Evolutionary conservation across 2,329 filamentous ascomycete species (phyloP), one percentile per base, ranked within the genome.

Genomic region (Paecilomyces sp.): DNA sequence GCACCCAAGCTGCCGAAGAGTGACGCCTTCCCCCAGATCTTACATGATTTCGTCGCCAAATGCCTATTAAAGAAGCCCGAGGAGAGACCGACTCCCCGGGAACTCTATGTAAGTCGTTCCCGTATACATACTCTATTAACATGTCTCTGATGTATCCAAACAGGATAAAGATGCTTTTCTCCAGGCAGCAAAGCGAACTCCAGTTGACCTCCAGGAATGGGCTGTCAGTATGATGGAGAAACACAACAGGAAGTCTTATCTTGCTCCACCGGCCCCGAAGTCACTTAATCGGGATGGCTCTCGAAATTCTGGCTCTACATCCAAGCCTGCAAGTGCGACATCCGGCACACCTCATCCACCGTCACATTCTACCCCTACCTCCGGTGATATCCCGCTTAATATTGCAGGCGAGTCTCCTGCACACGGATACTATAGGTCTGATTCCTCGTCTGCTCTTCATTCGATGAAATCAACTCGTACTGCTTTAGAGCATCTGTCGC

Each of bases 31-130:
- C 94, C 94, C 0, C 85, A 87, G 30, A 97, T 97, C 64, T 78
- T 99, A 54, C 93, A 97, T 68, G 92, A 97, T 65, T 96, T 97
- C 86, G 93, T 97, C 60, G 92, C 94, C 65, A 96, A 95, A 75
- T 99, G 94, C 77, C 79, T 99, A 65, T 87, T 88, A 74, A 99
- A 99, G 79, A 87, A 90, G 62, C 90, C 94, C 0, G 90, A 92
- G 61, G 86, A 91, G 70, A 86, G 94, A 57, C 94, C 93, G 57
- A 97, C 94, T 4, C 94, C 94, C 8, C 88, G 93, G 68, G 91
- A 97, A 67, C 86, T 99, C 62, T 97, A 90, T 77, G 91, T 96
- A 82, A 76, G 90, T 36, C 25, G 3, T 57, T 41, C 9, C 18
- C n/a, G 13, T 34, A 24, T 31, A 15, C 8, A 56, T 31, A 47